These are phyloP conservation scores for Dunaliella sp. DNA, from an alignment of 139 green algal genomes.

Conservation along the genomic window DNA sequence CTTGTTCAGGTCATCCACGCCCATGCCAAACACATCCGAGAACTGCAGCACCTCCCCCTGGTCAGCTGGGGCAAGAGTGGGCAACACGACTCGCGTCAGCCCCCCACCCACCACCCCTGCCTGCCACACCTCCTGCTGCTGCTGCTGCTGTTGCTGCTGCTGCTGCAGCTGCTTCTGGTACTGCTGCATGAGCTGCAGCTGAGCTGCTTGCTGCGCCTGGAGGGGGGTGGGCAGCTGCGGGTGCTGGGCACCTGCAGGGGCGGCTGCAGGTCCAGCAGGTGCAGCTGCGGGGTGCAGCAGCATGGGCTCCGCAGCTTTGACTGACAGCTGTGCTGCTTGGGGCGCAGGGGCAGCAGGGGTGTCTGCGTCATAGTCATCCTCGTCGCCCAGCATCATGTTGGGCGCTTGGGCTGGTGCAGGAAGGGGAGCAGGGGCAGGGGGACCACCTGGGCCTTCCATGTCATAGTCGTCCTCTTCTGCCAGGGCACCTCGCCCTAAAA, in stretches of 20 bases:
- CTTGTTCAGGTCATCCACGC: background rate
- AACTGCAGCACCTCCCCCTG: constrained; percentile 6
- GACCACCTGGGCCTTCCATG: background rate
- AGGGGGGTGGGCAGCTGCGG: background rate
- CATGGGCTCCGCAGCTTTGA: background rate
- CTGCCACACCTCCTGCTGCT: background rate
- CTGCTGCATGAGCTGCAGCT: background rate
- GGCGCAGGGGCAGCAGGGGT: background rate
- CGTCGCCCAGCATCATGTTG: background rate
- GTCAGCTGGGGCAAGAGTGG: background rate
- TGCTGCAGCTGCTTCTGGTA: background rate
- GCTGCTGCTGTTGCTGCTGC: background rate
- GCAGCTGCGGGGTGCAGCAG: background rate
- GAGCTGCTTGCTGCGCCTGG: background rate
- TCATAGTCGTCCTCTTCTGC: constrained; percentile 13
- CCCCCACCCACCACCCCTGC: background rate
- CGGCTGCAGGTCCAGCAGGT: background rate
- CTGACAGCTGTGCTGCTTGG: background rate
- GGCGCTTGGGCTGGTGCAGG: no score
- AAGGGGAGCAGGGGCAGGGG: background rate
- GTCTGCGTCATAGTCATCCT: background rate
- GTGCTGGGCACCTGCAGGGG: background rate
- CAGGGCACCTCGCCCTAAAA: no score
- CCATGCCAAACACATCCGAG: constrained; percentile 9
- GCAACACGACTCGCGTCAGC: background rate